Evolutionary conservation across 2,329 filamentous ascomycete genomes (phyloP).

Genomic region (Trichoderma citrinoviride): DNA sequence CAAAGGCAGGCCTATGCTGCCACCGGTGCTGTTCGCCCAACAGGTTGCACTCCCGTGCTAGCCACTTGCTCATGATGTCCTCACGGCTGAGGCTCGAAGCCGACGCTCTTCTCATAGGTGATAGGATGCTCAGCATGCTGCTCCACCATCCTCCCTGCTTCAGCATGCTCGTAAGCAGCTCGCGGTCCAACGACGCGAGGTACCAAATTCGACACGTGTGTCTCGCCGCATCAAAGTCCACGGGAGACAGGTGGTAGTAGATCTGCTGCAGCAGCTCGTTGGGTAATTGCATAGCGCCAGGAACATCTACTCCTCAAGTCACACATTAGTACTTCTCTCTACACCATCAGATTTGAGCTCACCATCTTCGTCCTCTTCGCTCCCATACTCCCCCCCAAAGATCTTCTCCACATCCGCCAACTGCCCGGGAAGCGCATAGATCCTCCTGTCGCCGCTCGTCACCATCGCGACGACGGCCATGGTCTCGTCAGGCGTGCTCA

Average conservation of each 20-base stretch:
- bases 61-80: constrained; percentile 41
- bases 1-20: constrained; percentile 30
- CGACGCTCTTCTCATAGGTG: constrained; percentile 25
- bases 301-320: constrained; percentile 11
- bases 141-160: constrained; percentile 54
- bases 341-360: neutral
- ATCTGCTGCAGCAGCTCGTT: constrained; percentile 41
- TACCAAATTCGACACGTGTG: constrained; percentile 61
- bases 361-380: constrained; percentile 2
- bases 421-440: constrained; percentile 23
- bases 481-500: constrained; percentile 1
- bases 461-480: constrained; percentile 26
- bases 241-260: constrained; percentile 34
- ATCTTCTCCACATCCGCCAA: constrained; percentile 22
- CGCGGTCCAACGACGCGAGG: constrained; percentile 51
- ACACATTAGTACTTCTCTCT: neutral
- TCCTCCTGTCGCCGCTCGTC: constrained; percentile 21
- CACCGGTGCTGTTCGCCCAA: constrained; percentile 8
- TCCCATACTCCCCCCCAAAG: constrained; percentile 2
- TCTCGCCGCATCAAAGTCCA: constrained; percentile 58
- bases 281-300: constrained; percentile 32
- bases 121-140: constrained; percentile 32
- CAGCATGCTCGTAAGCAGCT: constrained; percentile 52
- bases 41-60: constrained; percentile 41
- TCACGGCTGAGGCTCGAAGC: constrained; percentile 27